These are phyloP conservation scores for Rosa hybrid DNA, from an alignment of 331 rosid species.

Conservation along the genomic window DNA sequence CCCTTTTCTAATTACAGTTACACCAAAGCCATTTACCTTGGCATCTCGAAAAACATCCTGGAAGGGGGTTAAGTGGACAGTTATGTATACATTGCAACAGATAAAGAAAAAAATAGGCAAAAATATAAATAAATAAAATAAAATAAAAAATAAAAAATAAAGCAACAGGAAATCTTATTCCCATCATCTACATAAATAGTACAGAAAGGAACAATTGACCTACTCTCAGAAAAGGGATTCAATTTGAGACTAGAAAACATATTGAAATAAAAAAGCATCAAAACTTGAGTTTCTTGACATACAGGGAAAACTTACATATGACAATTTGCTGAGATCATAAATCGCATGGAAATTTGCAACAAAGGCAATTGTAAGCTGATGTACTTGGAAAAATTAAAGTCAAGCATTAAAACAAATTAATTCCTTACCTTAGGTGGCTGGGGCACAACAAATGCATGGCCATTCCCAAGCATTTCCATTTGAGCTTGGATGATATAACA, in stretches of 20 bases:
- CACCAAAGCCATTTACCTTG: conserved; percentile 73
- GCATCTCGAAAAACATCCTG: conserved; percentile 91
- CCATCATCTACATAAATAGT: background rate
- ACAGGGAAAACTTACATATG: background rate
- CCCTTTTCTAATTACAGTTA: conserved; percentile 86
- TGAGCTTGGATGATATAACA: conserved; percentile 90
- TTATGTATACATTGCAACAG: background rate
- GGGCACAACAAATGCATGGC: conserved; percentile 81
- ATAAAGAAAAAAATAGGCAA: conserved; percentile 8
- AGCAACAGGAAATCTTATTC: background rate
- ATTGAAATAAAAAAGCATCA: background rate
- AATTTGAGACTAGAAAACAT: background rate
- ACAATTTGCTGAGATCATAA: background rate
- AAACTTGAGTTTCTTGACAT: background rate
- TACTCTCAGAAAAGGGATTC: background rate
- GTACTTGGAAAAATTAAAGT: conserved; percentile 15
- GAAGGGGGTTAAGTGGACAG: conserved; percentile 17
- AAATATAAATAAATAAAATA: no score
- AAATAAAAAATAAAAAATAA: background rate
- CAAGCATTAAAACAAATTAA: conserved; percentile 1
- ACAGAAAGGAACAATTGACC: background rate
- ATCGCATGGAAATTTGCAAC: conserved; percentile 15
- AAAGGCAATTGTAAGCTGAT: conserved; percentile 7
- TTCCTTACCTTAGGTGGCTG: conserved; percentile 73
- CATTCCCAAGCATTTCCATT: conserved; percentile 80